phyloP scores from a whole-genome alignment of 2,329 filamentous ascomycete species.

The Fusarium citri region DNA sequence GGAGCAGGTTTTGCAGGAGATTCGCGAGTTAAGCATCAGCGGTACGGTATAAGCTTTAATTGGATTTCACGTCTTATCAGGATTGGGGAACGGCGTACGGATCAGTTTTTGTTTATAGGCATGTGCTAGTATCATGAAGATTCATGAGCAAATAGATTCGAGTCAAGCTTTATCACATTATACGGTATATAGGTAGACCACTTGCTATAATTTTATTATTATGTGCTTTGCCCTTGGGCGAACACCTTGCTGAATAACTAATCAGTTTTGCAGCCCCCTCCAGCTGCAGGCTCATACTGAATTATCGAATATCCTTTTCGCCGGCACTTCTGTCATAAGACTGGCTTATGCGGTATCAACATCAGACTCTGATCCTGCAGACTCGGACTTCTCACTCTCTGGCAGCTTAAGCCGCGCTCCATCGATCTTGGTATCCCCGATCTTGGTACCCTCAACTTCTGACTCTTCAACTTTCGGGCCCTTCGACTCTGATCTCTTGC shows the following conservation, averaged over 20 bases:
- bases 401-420: neutral
- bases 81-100: constrained; percentile 46
- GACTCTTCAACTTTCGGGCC: neutral
- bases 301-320: neutral
- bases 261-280: neutral
- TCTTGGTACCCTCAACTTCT: neutral
- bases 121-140: constrained; percentile 39
- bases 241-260: neutral
- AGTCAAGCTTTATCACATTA: constrained; percentile 3
- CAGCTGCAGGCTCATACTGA: neutral
- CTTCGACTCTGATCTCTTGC: neutral
- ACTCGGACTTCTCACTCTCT: neutral
- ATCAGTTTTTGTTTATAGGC: constrained; percentile 45
- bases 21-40: constrained; percentile 93
- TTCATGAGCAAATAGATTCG: constrained; percentile 44
- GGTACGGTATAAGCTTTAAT: constrained; percentile 66
- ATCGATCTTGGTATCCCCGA: neutral
- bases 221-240: neutral
- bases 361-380: constrained; percentile 10
- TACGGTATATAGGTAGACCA: neutral
- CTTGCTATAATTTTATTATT: constrained; percentile 11
- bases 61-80: constrained; percentile 16
- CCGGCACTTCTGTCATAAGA: too few relatives aligned
- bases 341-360: constrained; percentile 3
- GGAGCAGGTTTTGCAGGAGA: constrained; percentile 96